A percentile compares a stretch with the other conserved stretches of the same genome.
Conservation (phyloP, 306 rosid species). For the Quercus robur region DNA sequence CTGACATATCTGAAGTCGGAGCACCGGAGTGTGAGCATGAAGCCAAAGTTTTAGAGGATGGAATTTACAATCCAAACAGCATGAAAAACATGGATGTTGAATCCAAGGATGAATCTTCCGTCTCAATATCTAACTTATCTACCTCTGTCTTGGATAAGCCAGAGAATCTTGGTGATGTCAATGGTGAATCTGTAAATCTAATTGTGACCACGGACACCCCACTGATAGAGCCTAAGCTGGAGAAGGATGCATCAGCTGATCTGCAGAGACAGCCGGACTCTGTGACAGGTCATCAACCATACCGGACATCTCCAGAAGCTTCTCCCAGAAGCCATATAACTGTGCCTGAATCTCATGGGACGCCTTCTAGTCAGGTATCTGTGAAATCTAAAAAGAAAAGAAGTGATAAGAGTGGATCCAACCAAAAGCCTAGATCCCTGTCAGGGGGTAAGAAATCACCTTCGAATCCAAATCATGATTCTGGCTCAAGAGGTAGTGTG, state of each 20-base stretch:
- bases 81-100: slow-evolving; percentile 23
- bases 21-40: slow-evolving; percentile 44
- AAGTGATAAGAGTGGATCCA: slow-evolving; percentile 49
- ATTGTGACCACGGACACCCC: slow-evolving; percentile 30
- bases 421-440: slow-evolving; percentile 35
- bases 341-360: slow-evolving; percentile 78
- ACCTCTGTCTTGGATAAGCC: slow-evolving; percentile 29
- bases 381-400: slow-evolving; percentile 43
- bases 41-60: slow-evolving; percentile 47
- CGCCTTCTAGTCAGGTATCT: slow-evolving; percentile 91
- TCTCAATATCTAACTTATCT: slow-evolving; percentile 25
- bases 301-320: slow-evolving; percentile 57
- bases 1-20: slow-evolving; percentile 62
- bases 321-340: slow-evolving; percentile 79
- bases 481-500: slow-evolving; percentile 50
- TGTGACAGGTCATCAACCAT: slow-evolving; percentile 34
- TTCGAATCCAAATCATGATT: slow-evolving; percentile 47
- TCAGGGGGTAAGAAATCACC: slow-evolving; percentile 63
- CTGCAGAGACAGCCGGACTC: slow-evolving; percentile 31
- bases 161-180: slow-evolving; percentile 31
- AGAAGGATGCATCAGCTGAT: slow-evolving; percentile 34
- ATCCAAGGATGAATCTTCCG: slow-evolving; percentile 21
- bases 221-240: slow-evolving; percentile 32
- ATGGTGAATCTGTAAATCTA: slow-evolving; percentile 24
- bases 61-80: slow-evolving; percentile 31